Evolutionary conservation across 2,329 filamentous ascomycete genomes (phyloP), one percentile per base, ranked within the genome.

Genomic region (Ophiostoma triangulosporum): DNA sequence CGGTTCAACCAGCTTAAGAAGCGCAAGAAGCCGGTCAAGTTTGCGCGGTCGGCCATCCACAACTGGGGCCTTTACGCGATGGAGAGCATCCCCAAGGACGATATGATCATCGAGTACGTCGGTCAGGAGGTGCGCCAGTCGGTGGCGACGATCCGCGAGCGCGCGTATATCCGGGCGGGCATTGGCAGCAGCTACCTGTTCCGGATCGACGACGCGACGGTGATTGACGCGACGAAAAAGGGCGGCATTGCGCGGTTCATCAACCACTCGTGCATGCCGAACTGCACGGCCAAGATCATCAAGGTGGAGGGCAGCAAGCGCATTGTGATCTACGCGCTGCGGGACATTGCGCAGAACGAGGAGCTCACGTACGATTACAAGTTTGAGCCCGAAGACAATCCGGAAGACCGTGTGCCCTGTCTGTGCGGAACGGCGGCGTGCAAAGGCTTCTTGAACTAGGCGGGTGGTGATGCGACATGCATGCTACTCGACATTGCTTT

Each of bases 351-450:
- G 62, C 83, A 91, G 76, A 93, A 96, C 67, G 93, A 98, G 71
- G 93, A 98, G 74, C 82, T 98, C 67, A 98, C 93, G 2, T 98
- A 98, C 73, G 93, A 98, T 73, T 98, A 98, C 78, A 98, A 98
- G 70, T 98, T 98, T 68, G 93, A 98, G 73, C 86, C 93, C 62
- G 93, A 98, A 70, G 88, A 94, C 64, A 89, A 89, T 64, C 94
- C 88, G 61, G 80, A 89, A 58, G 93, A 98, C 68, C 88, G 93
- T 59, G 96, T 98, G 62, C 93, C 93, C 50, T 98, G 93, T 73
- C 82, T 98, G 50, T 98, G 93, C 69, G 93, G 93, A 56, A 96
- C 91, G 43, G 82, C 90, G 29, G 89, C 88, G 48, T 98, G 93
- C 75, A 98, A 98, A 75, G 93, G 93, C 59, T 98, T 97, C 74